phyloP scores from a whole-genome alignment of 306 rosid species.

The Cucumis cinereus region DNA sequence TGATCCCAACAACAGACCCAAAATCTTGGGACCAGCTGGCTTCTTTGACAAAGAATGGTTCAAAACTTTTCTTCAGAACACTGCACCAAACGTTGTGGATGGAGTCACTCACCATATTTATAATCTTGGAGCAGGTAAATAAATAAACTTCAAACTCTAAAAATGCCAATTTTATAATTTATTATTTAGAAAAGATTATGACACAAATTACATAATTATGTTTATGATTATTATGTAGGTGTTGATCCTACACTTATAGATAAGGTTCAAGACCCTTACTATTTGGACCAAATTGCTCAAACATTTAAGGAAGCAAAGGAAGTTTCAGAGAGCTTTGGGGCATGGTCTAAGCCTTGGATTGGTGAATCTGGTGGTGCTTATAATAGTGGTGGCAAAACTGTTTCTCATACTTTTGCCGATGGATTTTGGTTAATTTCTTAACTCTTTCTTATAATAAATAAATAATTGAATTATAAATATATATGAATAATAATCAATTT shows the following conservation, averaged over 20 bases:
- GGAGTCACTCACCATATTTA: conserved; percentile 57
- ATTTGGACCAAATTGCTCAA: conserved; percentile 25
- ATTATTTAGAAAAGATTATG: no score
- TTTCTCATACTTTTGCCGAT: conserved; percentile 44
- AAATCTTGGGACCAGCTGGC: conserved; percentile 54
- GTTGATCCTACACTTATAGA: conserved; percentile 31
- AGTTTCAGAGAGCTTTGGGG: conserved; percentile 15
- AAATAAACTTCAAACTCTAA: neutral
- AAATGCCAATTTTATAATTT: no score
- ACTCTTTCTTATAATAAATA: no score
- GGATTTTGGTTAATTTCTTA: conserved; percentile 38
- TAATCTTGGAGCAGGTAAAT: conserved; percentile 61
- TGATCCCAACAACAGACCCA: conserved; percentile 27
- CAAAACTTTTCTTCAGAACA: conserved; percentile 27
- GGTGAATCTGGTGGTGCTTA: conserved; percentile 75
- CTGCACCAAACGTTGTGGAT: conserved; percentile 33
- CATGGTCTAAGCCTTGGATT: conserved; percentile 49
- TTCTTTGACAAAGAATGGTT: conserved; percentile 49
- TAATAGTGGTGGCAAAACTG: conserved; percentile 56
- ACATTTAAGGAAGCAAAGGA: conserved; percentile 22
- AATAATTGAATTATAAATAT: no score
- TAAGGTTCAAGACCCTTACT: conserved; percentile 43
- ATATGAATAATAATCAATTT: neutral
- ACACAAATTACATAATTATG: no score
- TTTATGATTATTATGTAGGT: conserved; percentile 11